A percentile compares a stretch with the other conserved stretches of the same genome.
These are phyloP conservation scores for Syzygium oleosum DNA, from an alignment of 345 rosid genomes.

Conservation along the genomic window DNA sequence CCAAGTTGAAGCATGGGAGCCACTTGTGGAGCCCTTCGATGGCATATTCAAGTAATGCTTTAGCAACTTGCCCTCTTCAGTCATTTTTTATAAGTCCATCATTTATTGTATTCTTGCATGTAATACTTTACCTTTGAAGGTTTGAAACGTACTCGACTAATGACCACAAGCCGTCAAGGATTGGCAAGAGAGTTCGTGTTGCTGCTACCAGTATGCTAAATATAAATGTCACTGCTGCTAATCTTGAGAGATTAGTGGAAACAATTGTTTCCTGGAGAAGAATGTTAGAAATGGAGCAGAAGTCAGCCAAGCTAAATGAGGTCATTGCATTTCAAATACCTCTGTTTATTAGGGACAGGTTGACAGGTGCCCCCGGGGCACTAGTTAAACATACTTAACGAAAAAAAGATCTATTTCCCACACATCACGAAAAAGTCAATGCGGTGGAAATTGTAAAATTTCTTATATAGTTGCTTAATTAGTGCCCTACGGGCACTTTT, in stretches of 20 bases:
- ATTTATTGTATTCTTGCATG: background rate
- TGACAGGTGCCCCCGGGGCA: background rate
- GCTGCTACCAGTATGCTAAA: constrained; percentile 81
- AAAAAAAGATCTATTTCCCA: background rate
- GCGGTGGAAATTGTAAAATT: background rate
- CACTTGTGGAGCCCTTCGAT: constrained; percentile 96
- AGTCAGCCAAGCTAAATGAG: constrained; percentile 68
- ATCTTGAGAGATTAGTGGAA: constrained; percentile 66
- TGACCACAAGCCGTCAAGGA: constrained; percentile 41
- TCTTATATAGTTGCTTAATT: background rate
- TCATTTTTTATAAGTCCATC: background rate
- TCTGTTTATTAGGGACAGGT: background rate
- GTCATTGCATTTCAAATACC: constrained; percentile 14
- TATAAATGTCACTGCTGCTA: constrained; percentile 84
- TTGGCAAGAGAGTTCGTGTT: constrained; percentile 77
- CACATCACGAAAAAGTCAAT: background rate
- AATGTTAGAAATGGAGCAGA: constrained; percentile 78
- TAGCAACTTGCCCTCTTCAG: background rate
- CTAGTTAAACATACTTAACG: background rate
- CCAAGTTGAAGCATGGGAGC: constrained; percentile 98
- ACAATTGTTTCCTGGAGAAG: constrained; percentile 88
- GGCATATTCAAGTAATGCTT: constrained; percentile 89
- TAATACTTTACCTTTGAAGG: constrained; percentile 32
- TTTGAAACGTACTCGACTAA: constrained; percentile 81
- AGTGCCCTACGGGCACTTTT: background rate